Conservation (phyloP, 176 grass and related monocot genomes). For the Triticum aestivum region DNA sequence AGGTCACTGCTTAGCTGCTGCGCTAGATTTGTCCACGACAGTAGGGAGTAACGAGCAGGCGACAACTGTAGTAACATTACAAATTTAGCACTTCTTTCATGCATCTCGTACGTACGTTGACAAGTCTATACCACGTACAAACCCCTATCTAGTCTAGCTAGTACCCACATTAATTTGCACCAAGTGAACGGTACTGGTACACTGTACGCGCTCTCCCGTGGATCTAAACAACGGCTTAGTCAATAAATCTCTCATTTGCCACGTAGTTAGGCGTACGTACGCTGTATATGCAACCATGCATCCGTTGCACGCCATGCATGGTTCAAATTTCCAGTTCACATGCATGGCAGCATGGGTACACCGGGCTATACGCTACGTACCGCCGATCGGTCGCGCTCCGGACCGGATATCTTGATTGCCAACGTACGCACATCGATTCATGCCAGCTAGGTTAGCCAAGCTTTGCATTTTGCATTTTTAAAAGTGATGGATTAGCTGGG, state of each 20-base stretch:
- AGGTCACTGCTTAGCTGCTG: too few relatives aligned
- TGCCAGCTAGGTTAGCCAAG: too few relatives aligned
- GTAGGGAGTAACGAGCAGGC: too few relatives aligned
- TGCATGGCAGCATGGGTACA: not conserved
- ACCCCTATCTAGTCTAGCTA: not conserved
- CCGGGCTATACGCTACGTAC: not conserved
- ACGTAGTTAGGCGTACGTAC: not conserved
- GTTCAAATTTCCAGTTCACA: conserved; percentile 28
- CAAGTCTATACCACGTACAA: not conserved
- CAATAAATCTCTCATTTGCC: not conserved
- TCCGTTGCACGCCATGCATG: not conserved
- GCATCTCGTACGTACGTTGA: not conserved
- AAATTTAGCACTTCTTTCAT: not conserved
- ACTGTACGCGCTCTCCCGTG: too few relatives aligned
- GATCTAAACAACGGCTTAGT: not conserved
- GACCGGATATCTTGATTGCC: not conserved
- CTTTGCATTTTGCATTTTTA: not conserved
- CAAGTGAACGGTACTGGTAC: not conserved
- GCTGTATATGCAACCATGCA: not conserved
- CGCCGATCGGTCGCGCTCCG: not conserved
- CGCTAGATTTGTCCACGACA: too few relatives aligned
- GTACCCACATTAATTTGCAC: not conserved
- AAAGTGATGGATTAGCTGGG: not conserved
- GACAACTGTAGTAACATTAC: not conserved
- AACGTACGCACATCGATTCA: not conserved